Percentiles rank a stretch among this genome's conserved stretches.
Conservation (phyloP, 331 rosid species). For the Erythrophleum ivorense region DNA sequence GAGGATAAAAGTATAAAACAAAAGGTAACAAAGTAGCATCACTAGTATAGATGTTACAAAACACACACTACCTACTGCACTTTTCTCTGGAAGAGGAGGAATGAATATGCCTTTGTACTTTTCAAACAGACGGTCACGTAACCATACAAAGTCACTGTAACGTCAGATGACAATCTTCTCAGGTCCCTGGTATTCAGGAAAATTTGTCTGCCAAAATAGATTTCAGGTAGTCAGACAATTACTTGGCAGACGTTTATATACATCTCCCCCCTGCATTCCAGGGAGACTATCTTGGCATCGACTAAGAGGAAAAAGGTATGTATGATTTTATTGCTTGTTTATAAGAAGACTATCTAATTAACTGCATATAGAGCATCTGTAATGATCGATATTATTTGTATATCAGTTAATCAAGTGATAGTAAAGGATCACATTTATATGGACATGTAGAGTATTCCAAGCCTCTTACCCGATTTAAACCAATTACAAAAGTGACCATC, state of each 20-base stretch:
- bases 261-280: constrained; percentile 25
- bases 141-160: constrained; percentile 90
- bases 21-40: not conserved
- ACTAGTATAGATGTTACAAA: no score
- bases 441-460: no score
- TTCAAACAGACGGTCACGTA: constrained; percentile 85
- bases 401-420: no score
- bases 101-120: constrained; percentile 87
- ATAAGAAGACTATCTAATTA: not conserved
- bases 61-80: constrained; percentile 74
- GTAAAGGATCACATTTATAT: no score
- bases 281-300: not conserved
- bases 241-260: constrained; percentile 27
- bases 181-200: constrained; percentile 86
- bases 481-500: constrained; percentile 1
- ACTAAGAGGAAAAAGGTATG: not conserved
- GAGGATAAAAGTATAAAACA: constrained; percentile 13
- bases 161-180: constrained; percentile 95
- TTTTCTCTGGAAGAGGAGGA: constrained; percentile 94
- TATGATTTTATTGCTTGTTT: constrained; percentile 7
- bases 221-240: constrained; percentile 24
- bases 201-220: constrained; percentile 75
- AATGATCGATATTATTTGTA: no score
- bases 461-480: no score
- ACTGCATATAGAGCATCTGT: no score